Evolutionary conservation across 2,329 filamentous ascomycete species (phyloP).

Genomic region (Whalleya microplaca): DNA sequence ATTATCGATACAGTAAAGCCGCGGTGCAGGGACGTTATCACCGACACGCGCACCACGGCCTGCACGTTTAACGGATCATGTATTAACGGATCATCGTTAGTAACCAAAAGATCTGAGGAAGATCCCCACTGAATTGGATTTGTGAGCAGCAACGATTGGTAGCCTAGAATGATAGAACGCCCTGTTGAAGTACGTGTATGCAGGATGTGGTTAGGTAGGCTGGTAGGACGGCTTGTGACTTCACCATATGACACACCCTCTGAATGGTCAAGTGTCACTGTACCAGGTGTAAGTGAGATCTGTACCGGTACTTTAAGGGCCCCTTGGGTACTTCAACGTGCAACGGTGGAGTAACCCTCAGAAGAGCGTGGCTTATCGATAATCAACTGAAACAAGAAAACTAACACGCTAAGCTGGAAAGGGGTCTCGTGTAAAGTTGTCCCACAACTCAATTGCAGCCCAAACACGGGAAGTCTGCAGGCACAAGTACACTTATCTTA

Average conservation of each 20-base stretch:
- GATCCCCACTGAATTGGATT: slow-evolving; percentile 21
- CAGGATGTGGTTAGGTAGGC: slow-evolving; percentile 1
- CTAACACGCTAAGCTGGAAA: background rate
- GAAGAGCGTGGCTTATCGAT: slow-evolving; percentile 12
- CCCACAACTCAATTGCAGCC: background rate
- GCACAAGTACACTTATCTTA: background rate
- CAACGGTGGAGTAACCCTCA: background rate
- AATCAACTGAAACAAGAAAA: background rate
- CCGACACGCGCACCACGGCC: background rate
- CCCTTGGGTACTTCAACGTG: slow-evolving; percentile 18
- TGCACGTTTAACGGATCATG: no score
- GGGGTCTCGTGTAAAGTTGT: background rate
- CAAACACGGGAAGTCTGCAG: background rate
- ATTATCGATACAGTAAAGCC: background rate
- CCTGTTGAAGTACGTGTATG: slow-evolving; percentile 9
- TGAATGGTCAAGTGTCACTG: slow-evolving; percentile 25
- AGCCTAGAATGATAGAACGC: slow-evolving; percentile 18
- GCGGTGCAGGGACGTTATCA: background rate
- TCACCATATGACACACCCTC: slow-evolving; percentile 31
- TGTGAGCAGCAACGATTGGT: slow-evolving; percentile 19
- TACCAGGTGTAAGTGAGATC: slow-evolving; percentile 16
- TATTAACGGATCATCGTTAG: no score
- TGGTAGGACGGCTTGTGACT: slow-evolving; percentile 35
- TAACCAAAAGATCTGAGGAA: slow-evolving; percentile 18
- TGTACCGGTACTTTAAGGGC: slow-evolving; percentile 28